Evolutionary conservation across 2,329 filamentous ascomycete species (phyloP), one percentile per base, ranked within the genome.

Genomic region (Didymella segeticola): DNA sequence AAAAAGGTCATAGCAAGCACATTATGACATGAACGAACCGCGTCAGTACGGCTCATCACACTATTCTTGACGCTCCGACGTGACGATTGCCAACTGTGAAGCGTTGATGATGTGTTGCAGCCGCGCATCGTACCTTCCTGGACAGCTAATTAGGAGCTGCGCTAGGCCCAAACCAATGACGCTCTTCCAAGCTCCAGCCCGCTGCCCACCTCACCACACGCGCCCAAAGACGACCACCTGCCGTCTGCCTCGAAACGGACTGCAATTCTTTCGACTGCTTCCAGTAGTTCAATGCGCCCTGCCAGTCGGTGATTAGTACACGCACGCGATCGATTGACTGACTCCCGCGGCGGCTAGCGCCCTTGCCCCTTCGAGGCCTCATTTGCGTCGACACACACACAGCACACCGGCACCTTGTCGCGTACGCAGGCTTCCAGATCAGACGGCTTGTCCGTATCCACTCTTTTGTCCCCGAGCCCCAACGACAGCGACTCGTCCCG

Each of bases 371-470:
- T 66, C 58, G 59, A 63, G 52, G 36, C 57, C 47, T 58, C 58
- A 49, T 54, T 49, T 54, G 51, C 46, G 51, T 54, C 51, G 49
- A 54, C 51, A 45, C 57, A 45, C 57, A 52, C 57, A 51, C 57
- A 62, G 62, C 67, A 64, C 52, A 70, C 73, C 72, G 71, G 68
- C 76, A 75, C 68, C 71, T 78, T 78, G 76, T 77, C 76, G 74
- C 70, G 69, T 60, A 70, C 75, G 70, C 75, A 74, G 67, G 65
- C 71, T 65, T 62, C 73, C 64, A 68, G 64, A 56, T 53, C 66
- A 62, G 63, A 76, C 76, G 75, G 75, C 69, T 77, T 75, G 75
- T 76, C 76, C 76, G 75, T 75, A 67, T 73, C 75, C 71, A 75
- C 72, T 73, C 71, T 65, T 72, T 76, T 77, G 66, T 65, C 64